A percentile compares a stretch with the other conserved stretches of the same genome.
These are phyloP conservation scores for Fagopyrum esculentum DNA, from an alignment of 148 eudicot species.

Conservation along the genomic window DNA sequence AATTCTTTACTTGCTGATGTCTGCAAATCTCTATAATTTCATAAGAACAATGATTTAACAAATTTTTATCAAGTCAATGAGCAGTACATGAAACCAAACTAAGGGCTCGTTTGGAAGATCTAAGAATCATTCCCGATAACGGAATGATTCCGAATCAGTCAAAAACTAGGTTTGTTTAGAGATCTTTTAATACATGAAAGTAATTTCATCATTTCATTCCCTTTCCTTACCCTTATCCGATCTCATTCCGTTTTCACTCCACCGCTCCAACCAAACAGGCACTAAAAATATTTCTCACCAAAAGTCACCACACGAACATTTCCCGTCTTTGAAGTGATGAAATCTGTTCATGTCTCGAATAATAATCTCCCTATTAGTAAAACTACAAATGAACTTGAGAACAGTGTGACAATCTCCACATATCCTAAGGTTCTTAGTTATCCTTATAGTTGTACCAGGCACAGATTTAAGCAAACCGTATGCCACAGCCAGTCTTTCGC, in stretches of 20 bases:
- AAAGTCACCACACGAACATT: constrained; percentile 67
- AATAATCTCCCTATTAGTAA: constrained; percentile 45
- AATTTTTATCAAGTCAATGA: neutral
- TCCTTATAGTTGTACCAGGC: constrained; percentile 44
- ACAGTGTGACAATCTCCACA: constrained; percentile 72
- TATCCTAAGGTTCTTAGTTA: constrained; percentile 60
- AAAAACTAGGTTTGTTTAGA: too few relatives aligned
- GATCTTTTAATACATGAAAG: too few relatives aligned
- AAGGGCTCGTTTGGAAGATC: too few relatives aligned
- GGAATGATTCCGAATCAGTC: too few relatives aligned
- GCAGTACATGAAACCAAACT: neutral
- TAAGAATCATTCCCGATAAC: too few relatives aligned
- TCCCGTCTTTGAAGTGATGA: constrained; percentile 67
- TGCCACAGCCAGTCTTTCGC: constrained; percentile 70
- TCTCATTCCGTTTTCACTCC: too few relatives aligned
- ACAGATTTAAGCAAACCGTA: constrained; percentile 61
- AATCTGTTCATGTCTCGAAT: constrained; percentile 63
- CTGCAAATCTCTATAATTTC: neutral
- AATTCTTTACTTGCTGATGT: neutral
- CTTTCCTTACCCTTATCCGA: too few relatives aligned
- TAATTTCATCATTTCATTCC: too few relatives aligned
- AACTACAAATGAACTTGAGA: constrained; percentile 41
- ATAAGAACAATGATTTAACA: neutral
- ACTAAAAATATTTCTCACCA: constrained; percentile 31
- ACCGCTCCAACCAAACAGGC: too few relatives aligned